Evolutionary conservation across 345 rosid species (phyloP).

Genomic region (Ceriops decandra): DNA sequence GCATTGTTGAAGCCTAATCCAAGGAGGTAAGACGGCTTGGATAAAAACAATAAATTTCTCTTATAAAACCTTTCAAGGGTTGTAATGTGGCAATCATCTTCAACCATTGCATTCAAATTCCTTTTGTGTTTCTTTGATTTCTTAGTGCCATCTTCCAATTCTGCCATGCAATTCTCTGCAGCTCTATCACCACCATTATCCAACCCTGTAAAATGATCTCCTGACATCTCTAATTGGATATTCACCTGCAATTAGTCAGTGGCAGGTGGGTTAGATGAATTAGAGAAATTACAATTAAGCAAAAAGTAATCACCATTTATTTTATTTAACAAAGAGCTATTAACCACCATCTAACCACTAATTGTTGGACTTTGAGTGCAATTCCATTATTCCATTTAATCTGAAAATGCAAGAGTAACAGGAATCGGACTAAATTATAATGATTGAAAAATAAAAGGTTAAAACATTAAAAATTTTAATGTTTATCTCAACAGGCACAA

Average conservation of each 20-base stretch:
- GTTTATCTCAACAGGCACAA: no score
- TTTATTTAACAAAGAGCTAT: no score
- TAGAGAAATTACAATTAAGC: not conserved
- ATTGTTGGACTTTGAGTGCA: no score
- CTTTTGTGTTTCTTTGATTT: constrained; percentile 22
- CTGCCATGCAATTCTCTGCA: not conserved
- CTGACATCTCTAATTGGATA: not conserved
- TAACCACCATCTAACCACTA: no score
- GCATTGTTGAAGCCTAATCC: constrained; percentile 26
- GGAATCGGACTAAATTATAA: no score
- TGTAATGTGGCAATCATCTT: not conserved
- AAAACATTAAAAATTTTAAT: no score
- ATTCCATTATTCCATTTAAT: no score
- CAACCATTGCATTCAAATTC: not conserved
- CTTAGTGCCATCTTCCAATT: not conserved
- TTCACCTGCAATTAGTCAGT: no score
- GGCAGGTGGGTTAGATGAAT: not conserved
- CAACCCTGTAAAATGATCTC: not conserved
- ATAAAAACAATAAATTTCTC: constrained; percentile 31
- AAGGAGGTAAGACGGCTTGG: constrained; percentile 54
- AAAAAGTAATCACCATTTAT: not conserved
- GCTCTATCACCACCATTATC: not conserved
- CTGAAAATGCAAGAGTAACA: no score
- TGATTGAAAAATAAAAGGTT: no score
- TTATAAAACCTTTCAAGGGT: constrained; percentile 23